Percentiles rank a stretch among this genome's conserved stretches.
phyloP scores from a whole-genome alignment of 768 basidiomycete genomes.

The Neoboletus magnificus region DNA sequence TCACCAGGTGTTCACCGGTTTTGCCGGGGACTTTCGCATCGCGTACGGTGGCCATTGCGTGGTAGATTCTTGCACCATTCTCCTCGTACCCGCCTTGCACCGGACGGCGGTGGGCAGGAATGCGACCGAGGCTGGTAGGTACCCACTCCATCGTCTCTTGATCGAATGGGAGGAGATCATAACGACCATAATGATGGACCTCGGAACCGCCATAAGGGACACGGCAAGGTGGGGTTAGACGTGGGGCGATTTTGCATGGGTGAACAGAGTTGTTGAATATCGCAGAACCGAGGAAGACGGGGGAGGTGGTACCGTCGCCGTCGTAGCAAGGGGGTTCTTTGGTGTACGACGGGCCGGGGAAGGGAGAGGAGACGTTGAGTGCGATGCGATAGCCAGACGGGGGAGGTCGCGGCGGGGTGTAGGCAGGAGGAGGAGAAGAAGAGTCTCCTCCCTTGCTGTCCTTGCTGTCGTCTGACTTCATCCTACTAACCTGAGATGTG shows the following conservation, averaged over 20 bases:
- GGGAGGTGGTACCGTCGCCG: constrained; percentile 46
- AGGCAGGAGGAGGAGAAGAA: constrained; percentile 16
- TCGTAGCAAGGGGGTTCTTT: constrained; percentile 56
- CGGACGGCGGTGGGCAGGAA: constrained; percentile 55
- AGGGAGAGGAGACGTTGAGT: constrained; percentile 36
- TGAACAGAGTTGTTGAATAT: constrained; percentile 65
- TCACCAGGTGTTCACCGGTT: constrained; percentile 64
- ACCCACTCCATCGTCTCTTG: constrained; percentile 74
- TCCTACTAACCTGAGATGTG: not conserved
- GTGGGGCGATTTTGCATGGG: constrained; percentile 76
- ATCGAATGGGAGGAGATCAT: constrained; percentile 71
- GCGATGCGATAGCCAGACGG: constrained; percentile 69
- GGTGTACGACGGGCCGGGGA: constrained; percentile 40
- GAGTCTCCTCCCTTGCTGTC: constrained; percentile 1
- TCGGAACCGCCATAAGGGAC: constrained; percentile 68
- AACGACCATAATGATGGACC: constrained; percentile 59
- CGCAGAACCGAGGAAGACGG: constrained; percentile 73
- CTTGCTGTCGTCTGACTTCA: constrained; percentile 10
- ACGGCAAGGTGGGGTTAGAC: constrained; percentile 47
- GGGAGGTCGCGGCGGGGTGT: constrained; percentile 33
- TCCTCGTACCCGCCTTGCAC: constrained; percentile 79
- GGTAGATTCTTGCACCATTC: constrained; percentile 60
- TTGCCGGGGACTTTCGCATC: constrained; percentile 70
- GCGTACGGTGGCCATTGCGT: constrained; percentile 53
- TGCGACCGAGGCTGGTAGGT: constrained; percentile 51